A percentile compares a stretch with the other conserved stretches of the same genome.
Evolutionary conservation across 2,329 filamentous ascomycete genomes (phyloP).

Genomic region (Colletotrichum cordylinicola): DNA sequence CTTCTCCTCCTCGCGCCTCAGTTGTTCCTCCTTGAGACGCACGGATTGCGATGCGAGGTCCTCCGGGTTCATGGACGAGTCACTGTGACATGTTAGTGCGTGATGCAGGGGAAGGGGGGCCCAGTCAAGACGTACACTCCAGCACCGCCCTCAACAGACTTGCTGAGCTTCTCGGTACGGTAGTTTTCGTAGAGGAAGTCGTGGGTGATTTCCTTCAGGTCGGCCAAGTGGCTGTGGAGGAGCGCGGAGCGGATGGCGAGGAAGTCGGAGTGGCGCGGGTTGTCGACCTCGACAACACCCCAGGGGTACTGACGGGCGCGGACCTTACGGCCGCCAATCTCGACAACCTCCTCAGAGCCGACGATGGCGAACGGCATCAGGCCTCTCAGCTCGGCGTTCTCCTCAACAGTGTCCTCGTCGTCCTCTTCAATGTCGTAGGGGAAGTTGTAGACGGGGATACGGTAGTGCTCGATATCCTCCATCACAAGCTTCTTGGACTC

Average conservation of each 20-base stretch:
- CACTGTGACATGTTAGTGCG: conserved; percentile 49
- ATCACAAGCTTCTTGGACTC: conserved; percentile 99
- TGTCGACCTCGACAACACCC: conserved; percentile 99
- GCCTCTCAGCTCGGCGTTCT: conserved; percentile 96
- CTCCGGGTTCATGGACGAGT: conserved; percentile 96
- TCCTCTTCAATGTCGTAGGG: conserved; percentile 99
- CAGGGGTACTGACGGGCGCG: conserved; percentile 97
- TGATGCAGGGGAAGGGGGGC: not conserved
- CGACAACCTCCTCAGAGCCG: conserved; percentile 92
- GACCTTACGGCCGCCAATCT: conserved; percentile 91
- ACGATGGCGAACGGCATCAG: conserved; percentile 99
- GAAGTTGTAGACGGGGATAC: conserved; percentile 99
- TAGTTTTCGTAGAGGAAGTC: conserved; percentile 99
- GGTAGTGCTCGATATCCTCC: conserved; percentile 99
- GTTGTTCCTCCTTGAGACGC: conserved; percentile 98
- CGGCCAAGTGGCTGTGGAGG: conserved; percentile 95
- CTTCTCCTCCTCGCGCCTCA: conserved; percentile 99
- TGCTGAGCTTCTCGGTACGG: conserved; percentile 99
- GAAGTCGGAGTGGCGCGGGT: conserved; percentile 98
- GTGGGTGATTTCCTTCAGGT: conserved; percentile 99
- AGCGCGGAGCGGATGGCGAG: conserved; percentile 95
- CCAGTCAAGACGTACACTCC: conserved; percentile 72
- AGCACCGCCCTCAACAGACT: conserved; percentile 93
- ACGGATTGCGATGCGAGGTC: conserved; percentile 97
- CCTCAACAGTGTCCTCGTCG: conserved; percentile 98